Base-by-base conservation (phyloP, 306 rosid species). In the Inga oerstediana region DNA sequence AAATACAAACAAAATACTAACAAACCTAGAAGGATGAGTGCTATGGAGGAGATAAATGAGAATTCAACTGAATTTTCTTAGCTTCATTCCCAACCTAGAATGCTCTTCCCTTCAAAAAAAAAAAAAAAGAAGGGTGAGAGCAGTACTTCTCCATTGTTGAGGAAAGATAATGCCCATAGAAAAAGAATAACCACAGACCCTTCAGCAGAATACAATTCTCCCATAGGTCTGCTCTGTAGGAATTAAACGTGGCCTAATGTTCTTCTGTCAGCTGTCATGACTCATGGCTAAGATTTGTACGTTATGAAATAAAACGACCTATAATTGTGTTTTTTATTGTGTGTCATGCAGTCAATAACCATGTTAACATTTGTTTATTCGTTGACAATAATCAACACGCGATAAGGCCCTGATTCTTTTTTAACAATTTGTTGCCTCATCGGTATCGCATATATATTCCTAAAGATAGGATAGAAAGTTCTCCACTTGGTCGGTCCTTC, bases 271-370 rank as follows among this genome's bases (percentile, higher is more conserved):
- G 7, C 34, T 12, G 70, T 27, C 41, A 64, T 30, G 70, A 32
- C 41, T 12, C 41, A 3, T 13, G 20, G 10, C 41, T 22, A 59
- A 59, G 30, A 27, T 64, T 14, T 64, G 70, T 12, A 11, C 41
- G 19, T 30, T 30, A 70, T 9, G 34, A 70, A 10, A 4, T 43
- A 22, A 10, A 3, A n/a, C 3, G 24, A 67, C 44, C 72, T 16
- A 14, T 17, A 16, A 2, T 67, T 67, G 72, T 20, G 10, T 41
- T 10, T 70, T 70, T 70, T 70, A 37, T 85, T 65, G 8, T 74
- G 66, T 64, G 80, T 71, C 79, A 64, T 43, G 77, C 67, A 14
- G 2, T 19, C 41, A 30, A 35, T 77, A 82, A 67, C 72, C 59
- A 7, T 12, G 24, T 16, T 41, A 10, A 22, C 74, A 39, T 17